phyloP scores from a whole-genome alignment of 139 green algal genomes.

The Chlamydomonas sp. region DNA sequence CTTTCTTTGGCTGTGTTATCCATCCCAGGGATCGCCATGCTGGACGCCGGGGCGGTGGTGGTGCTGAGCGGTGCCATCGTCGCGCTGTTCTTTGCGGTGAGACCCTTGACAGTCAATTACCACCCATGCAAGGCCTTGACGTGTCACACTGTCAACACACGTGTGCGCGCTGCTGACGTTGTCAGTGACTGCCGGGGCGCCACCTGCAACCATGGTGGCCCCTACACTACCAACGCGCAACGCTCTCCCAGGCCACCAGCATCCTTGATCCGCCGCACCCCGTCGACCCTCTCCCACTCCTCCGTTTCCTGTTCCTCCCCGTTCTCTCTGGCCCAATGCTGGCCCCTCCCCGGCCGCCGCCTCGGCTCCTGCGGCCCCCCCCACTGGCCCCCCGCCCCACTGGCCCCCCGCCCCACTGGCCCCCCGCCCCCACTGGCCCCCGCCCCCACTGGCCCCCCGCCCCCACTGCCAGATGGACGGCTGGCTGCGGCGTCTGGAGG shows the following conservation, averaged over 20 bases:
- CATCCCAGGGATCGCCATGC: neutral
- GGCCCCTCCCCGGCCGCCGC: too few species aligned
- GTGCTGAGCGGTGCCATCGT: slow-evolving; percentile 3
- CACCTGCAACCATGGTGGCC: too few species aligned
- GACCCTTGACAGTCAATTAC: neutral
- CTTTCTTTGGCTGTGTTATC: neutral
- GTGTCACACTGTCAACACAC: neutral
- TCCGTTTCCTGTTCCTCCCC: too few species aligned
- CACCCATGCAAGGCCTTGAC: neutral
- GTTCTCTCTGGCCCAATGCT: too few species aligned
- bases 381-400: neutral
- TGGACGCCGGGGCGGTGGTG: slow-evolving; percentile 7
- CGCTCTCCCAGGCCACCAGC: too few species aligned
- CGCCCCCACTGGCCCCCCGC: neutral
- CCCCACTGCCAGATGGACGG: neutral
- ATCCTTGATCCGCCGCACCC: too few species aligned
- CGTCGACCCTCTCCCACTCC: too few species aligned
- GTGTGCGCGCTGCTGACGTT: neutral
- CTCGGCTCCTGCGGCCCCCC: too few species aligned
- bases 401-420: neutral
- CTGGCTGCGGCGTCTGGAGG: slow-evolving; percentile 11
- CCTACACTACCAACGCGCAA: too few species aligned
- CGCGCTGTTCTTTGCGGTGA: slow-evolving; percentile 22
- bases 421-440: neutral
- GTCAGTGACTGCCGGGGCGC: too few species aligned